Conservation (phyloP, 2,329 filamentous ascomycete species). For the Arthrobotrys megalospora region DNA sequence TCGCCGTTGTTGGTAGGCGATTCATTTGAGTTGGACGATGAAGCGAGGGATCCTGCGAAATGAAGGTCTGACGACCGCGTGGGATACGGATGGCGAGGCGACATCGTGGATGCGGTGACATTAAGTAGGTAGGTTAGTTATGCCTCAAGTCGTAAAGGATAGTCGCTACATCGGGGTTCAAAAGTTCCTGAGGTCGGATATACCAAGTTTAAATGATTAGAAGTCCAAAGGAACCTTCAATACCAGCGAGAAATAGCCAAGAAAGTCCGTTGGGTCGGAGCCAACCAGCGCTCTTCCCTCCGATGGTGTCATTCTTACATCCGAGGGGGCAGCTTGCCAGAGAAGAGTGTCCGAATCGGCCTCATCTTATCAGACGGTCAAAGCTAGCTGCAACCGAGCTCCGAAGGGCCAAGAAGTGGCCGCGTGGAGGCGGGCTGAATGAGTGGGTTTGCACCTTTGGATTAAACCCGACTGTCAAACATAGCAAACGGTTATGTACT, state of each 20-base stretch:
- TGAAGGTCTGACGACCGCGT: conserved; percentile 12
- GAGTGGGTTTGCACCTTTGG: background rate
- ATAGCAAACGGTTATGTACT: conserved; percentile 9
- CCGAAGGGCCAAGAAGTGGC: conserved; percentile 44
- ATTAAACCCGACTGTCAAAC: conserved; percentile 41
- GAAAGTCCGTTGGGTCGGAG: conserved; percentile 1
- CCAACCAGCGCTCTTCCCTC: conserved; percentile 10
- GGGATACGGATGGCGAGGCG: conserved; percentile 26
- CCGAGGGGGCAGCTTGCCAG: conserved; percentile 32
- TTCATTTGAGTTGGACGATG: background rate
- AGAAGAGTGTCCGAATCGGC: conserved; percentile 48
- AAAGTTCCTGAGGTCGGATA: conserved; percentile 22
- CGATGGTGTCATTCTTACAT: conserved; percentile 23
- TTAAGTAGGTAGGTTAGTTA: conserved; percentile 11
- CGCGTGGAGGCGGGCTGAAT: conserved; percentile 29
- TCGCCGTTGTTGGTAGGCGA: conserved; percentile 25
- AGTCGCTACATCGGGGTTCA: conserved; percentile 23
- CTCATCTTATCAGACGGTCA: conserved; percentile 45
- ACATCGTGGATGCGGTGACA: conserved; percentile 31
- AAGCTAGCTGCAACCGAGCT: conserved; percentile 43
- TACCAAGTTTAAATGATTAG: conserved; percentile 13
- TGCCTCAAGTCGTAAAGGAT: background rate
- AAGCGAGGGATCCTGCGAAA: conserved; percentile 14
- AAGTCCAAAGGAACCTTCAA: background rate
- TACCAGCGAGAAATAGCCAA: conserved; percentile 8